A percentile compares a stretch with the other conserved stretches of the same genome.
Evolutionary conservation across 768 basidiomycete genomes (phyloP).

Genomic region (Crepidotus variabilis): DNA sequence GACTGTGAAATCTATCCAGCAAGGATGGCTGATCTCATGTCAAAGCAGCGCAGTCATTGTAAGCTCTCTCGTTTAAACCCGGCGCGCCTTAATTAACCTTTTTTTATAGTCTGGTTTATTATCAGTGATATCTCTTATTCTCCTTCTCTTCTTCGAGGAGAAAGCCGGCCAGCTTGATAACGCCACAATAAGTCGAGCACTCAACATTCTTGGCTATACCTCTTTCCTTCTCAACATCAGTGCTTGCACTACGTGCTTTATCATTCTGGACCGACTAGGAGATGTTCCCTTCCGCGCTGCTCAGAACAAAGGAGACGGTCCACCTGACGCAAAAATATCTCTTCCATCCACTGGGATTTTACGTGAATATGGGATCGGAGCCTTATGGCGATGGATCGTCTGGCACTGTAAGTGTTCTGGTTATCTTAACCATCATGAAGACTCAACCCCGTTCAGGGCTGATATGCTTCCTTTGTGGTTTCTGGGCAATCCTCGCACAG

Average conservation of each 20-base stretch:
- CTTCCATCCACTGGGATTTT: conserved; percentile 13
- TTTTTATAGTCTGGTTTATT: conserved; percentile 19
- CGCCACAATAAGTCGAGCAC: conserved; percentile 1
- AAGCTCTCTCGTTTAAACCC: not conserved
- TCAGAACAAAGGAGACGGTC: conserved; percentile 5
- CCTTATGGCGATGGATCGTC: conserved; percentile 16
- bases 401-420: conserved; percentile 17
- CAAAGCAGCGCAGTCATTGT: conserved; percentile 18
- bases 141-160: conserved; percentile 13
- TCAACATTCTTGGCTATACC: conserved; percentile 14
- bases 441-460: conserved; percentile 13
- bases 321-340: conserved; percentile 8
- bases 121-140: conserved; percentile 13
- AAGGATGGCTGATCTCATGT: conserved; percentile 18
- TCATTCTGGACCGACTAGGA: conserved; percentile 19
- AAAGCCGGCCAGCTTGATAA: not conserved
- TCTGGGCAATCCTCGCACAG: conserved; percentile 16
- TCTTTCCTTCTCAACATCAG: conserved; percentile 21
- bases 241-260: conserved; percentile 18
- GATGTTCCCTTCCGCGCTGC: conserved; percentile 18
- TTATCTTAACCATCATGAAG: not conserved
- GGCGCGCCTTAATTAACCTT: not conserved
- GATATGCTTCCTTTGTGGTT: conserved; percentile 17
- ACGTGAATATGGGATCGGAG: conserved; percentile 17
- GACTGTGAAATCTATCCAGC: conserved; percentile 20